These are phyloP conservation scores for Glycine latifolia DNA, from an alignment of 306 rosid species.

Conservation along the genomic window DNA sequence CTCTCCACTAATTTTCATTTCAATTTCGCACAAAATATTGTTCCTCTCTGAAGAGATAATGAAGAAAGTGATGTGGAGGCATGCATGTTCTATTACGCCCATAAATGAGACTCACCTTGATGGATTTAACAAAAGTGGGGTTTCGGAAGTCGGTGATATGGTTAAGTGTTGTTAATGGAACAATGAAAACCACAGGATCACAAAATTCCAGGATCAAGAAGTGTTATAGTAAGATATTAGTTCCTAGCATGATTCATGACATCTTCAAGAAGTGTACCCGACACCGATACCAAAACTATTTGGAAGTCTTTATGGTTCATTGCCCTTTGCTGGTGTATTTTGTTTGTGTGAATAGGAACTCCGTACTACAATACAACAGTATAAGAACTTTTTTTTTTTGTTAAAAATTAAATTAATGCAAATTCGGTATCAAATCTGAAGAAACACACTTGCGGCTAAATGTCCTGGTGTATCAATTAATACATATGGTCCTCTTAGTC, in stretches of 20 bases:
- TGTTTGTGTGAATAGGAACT: conserved; percentile 8
- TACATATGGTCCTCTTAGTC: neutral
- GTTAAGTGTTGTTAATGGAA: conserved; percentile 24
- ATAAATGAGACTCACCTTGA: conserved; percentile 12
- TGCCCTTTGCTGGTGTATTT: conserved; percentile 9
- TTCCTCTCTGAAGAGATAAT: neutral
- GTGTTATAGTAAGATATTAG: neutral
- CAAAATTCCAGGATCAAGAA: neutral
- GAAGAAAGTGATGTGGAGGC: conserved; percentile 19
- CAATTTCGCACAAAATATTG: no score
- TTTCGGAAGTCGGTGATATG: conserved; percentile 7
- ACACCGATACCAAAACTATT: conserved; percentile 20
- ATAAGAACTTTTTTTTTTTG: neutral
- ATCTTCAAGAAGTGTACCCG: conserved; percentile 6
- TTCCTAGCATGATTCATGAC: neutral
- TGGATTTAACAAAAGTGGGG: conserved; percentile 3
- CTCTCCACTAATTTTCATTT: no score
- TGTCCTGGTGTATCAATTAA: neutral
- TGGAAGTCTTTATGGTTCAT: conserved; percentile 18
- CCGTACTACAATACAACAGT: neutral
- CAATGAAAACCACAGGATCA: neutral
- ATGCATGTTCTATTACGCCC: conserved; percentile 41
- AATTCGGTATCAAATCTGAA: neutral
- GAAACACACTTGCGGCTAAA: conserved; percentile 11
- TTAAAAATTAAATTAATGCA: neutral